phyloP scores from a whole-genome alignment of 192 early-diverging fungal genomes.

The Phycomyces nitens region DNA sequence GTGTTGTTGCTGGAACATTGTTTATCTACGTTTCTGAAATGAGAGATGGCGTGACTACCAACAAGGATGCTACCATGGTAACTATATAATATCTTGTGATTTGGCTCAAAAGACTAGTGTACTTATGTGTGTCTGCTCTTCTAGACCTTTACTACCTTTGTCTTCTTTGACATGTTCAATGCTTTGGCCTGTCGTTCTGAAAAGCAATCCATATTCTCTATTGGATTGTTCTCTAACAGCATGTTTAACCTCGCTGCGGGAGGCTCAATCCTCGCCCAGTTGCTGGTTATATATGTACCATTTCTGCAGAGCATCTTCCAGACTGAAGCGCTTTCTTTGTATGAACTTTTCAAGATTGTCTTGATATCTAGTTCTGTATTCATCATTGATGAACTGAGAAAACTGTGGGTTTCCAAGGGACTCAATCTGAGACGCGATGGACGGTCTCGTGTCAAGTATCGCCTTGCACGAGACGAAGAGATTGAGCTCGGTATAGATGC shows the following conservation, averaged over 20 bases:
- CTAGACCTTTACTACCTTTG: slow-evolving; percentile 95
- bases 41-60: slow-evolving; percentile 64
- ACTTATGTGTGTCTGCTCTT: slow-evolving; percentile 4
- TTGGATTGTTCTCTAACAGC: slow-evolving; percentile 84
- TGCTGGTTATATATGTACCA: slow-evolving; percentile 85
- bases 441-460: slow-evolving; percentile 1
- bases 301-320: slow-evolving; percentile 92
- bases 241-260: slow-evolving; percentile 86
- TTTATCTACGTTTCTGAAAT: slow-evolving; percentile 77
- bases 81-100: slow-evolving; percentile 1
- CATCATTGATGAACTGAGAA: slow-evolving; percentile 82
- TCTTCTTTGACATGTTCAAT: slow-evolving; percentile 97
- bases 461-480: not conserved
- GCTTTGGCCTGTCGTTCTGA: slow-evolving; percentile 86
- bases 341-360: slow-evolving; percentile 69
- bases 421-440: not conserved
- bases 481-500: slow-evolving; percentile 6
- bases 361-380: slow-evolving; percentile 74
- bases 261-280: slow-evolving; percentile 78
- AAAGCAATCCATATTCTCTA: slow-evolving; percentile 71
- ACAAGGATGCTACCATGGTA: slow-evolving; percentile 89
- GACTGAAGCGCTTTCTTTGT: slow-evolving; percentile 77
- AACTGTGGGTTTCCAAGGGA: slow-evolving; percentile 37
- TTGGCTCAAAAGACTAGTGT: not conserved
- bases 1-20: slow-evolving; percentile 85